Evolutionary conservation across 305 asterid species (phyloP), one percentile per base, ranked within the genome.

Genomic region (Fraxinus ornus): DNA sequence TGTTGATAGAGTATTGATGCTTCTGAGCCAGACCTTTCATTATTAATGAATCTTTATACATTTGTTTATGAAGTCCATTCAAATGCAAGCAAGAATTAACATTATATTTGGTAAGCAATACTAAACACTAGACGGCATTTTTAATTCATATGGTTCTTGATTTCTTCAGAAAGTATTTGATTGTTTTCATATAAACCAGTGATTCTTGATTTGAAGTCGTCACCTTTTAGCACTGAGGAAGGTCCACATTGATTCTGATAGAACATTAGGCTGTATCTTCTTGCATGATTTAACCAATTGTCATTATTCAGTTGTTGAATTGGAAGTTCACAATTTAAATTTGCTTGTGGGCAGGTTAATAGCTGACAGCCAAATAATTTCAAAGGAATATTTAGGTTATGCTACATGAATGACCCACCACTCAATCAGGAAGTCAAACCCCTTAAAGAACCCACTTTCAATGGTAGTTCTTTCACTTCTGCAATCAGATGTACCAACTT

Each of bases 361-460:
- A 47, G 68, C 24, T 68, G 60, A 80, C 1, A 71, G n/a, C 80
- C 26, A 77, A 44, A 24, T 76, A 26, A 44, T 9, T 13, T 76
- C 35, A 13, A 64, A 37, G 83, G 86, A 83, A 76, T 78, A 82
- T 64, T 82, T 83, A 83, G 83, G 84, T 83, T 77, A 66, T 84
- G 82, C 44, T 60, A 71, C 78, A 83, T 73, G 85, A 82, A 75
- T 36, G 49, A 83, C 30, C 75, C 73, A 84, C 88, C 82, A 80
- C 76, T 77, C 3, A 81, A 75, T 66, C 80, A 47, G 85, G 85
- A 21, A 76, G 85, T 83, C 87, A 87, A 83, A 78, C 72, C 66
- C 79, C 32, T 4, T 33, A 72, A 86, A 89, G 74, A 83, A 78
- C 89, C 89, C 91, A 89, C 90, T 85, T 84, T 86, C 86, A 75